These are phyloP conservation scores for Penicillium simplicissimum DNA, from an alignment of 495 filamentous ascomycete genomes.

Conservation along the genomic window DNA sequence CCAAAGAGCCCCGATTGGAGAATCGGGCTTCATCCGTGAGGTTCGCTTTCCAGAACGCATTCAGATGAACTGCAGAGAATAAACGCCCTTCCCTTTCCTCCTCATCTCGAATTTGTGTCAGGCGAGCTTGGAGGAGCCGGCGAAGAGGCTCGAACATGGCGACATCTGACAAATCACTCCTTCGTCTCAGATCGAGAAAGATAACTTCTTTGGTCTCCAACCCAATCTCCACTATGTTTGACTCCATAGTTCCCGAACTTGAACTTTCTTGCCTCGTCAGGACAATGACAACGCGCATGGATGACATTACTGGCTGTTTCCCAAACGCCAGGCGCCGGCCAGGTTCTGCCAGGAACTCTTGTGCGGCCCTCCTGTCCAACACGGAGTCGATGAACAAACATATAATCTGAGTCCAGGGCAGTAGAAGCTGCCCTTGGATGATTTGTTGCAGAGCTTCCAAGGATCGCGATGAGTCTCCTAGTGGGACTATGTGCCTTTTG, in stretches of 20 bases:
- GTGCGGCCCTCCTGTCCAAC: conserved; percentile 4
- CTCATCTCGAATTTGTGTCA: background rate
- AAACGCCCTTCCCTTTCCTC: background rate
- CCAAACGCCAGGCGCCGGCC: conserved; percentile 8
- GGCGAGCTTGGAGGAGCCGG: background rate
- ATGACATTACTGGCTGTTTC: background rate
- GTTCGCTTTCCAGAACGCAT: background rate
- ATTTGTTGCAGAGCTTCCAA: too few species aligned
- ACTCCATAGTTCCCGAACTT: background rate
- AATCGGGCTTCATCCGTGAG: background rate
- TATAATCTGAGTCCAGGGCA: conserved; percentile 18
- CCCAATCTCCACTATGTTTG: background rate
- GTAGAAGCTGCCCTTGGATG: too few species aligned
- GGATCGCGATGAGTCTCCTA: too few species aligned
- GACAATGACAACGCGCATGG: conserved; percentile 11
- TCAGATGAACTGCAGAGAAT: conserved; percentile 14
- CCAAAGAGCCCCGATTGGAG: background rate
- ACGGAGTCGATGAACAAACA: conserved; percentile 17
- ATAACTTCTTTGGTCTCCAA: background rate
- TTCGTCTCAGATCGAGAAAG: conserved; percentile 6
- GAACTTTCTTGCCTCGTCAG: background rate
- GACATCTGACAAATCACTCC: background rate
- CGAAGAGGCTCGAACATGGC: conserved; percentile 12
- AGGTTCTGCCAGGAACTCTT: conserved; percentile 9
- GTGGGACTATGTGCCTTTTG: too few species aligned